phyloP scores from a whole-genome alignment of 2,329 filamentous ascomycete species.

The Escovopsis sp. region DNA sequence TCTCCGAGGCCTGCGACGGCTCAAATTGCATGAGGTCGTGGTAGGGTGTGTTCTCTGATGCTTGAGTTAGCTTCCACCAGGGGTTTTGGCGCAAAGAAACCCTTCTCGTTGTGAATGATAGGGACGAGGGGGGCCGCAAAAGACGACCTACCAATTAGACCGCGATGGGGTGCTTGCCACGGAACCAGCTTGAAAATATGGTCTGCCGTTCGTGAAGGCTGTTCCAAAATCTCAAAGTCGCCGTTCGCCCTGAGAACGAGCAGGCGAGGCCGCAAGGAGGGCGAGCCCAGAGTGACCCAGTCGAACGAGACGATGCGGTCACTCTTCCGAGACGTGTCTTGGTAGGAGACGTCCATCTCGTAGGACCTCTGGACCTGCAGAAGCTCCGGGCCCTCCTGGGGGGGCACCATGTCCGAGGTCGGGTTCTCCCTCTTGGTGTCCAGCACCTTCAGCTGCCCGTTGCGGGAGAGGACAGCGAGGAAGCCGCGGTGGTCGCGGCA shows the following conservation, averaged over 20 bases:
- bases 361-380: conserved; percentile 44
- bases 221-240: conserved; percentile 45
- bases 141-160: conserved; percentile 32
- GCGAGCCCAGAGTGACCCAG: conserved; percentile 46
- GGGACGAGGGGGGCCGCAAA: no score
- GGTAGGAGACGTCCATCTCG: conserved; percentile 46
- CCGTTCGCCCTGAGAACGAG: conserved; percentile 46
- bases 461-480: conserved; percentile 45
- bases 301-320: conserved; percentile 54
- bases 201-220: conserved; percentile 41
- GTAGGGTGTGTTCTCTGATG: conserved; percentile 34
- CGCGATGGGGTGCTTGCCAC: conserved; percentile 45
- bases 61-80: not conserved
- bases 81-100: no score
- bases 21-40: conserved; percentile 45
- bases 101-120: no score
- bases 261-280: conserved; percentile 40
- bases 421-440: conserved; percentile 41
- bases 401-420: conserved; percentile 19
- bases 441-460: conserved; percentile 47
- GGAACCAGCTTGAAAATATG: conserved; percentile 46
- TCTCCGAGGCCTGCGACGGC: conserved; percentile 32
- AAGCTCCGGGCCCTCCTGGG: conserved; percentile 40
- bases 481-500: conserved; percentile 47
- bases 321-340: conserved; percentile 34